These are phyloP conservation scores for Firmiana major DNA, from an alignment of 345 rosid species.

Conservation along the genomic window DNA sequence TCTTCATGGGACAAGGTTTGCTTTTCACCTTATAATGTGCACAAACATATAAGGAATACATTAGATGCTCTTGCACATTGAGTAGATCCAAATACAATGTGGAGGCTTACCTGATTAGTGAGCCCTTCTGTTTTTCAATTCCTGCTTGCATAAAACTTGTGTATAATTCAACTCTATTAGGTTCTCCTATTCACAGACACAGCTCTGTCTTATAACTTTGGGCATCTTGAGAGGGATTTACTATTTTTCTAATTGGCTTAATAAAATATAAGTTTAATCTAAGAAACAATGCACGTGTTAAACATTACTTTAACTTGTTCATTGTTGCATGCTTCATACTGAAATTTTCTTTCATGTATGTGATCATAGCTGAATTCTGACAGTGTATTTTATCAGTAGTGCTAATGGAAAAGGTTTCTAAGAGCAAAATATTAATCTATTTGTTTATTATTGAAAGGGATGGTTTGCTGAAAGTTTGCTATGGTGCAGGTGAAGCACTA, in stretches of 20 bases:
- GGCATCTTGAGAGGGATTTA: neutral
- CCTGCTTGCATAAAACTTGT: neutral
- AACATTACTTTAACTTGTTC: neutral
- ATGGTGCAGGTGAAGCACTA: neutral
- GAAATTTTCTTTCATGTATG: neutral
- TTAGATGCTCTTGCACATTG: neutral
- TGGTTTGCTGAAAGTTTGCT: neutral
- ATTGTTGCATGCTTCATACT: neutral
- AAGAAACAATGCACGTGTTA: neutral
- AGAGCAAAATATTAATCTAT: neutral
- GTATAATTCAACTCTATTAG: neutral
- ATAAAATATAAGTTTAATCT: neutral
- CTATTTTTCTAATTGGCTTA: neutral
- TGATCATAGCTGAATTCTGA: neutral
- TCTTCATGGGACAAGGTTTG: constrained; percentile 77
- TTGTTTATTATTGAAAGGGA: neutral
- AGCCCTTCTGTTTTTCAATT: neutral
- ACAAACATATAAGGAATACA: neutral
- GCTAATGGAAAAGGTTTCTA: neutral
- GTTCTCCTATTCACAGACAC: neutral
- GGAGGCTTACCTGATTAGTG: neutral
- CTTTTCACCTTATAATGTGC: constrained; percentile 6
- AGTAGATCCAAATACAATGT: neutral
- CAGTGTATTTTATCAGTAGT: neutral
- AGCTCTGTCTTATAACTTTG: neutral